Evolutionary conservation across 331 rosid genomes (phyloP), one percentile per base, ranked within the genome.

Genomic region (Dryas integrifolia): DNA sequence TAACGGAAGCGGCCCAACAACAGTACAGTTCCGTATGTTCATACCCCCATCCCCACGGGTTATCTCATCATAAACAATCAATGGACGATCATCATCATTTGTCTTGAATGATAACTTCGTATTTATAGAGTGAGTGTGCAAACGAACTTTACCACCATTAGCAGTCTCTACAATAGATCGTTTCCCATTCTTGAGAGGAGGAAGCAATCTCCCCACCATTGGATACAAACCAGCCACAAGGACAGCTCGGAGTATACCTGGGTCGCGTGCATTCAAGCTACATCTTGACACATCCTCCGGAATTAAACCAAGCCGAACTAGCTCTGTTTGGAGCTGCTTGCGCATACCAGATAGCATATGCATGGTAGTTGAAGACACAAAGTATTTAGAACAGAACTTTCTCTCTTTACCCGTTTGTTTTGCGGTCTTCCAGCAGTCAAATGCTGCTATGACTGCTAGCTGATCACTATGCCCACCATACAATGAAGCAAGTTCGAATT

Each of bases 181-280:
- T 57, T 55, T 84, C 11, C 74, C 79, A 21, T 18, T 47, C 69
- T 72, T 78, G 10, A 47, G 51, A 26, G 86, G 75, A 41, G 75
- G 40, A 77, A 62, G 40, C 81, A 89, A 79, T 84, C 82, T 88
- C 72, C 99, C 99, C 49, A 88, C 86, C 96, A 79, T 89, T 5
- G 99, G 99, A 88, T 95, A 95, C 79, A 89, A 81, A 79, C 98
- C 96, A 1, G 99, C 91, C 58, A 87, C 87, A 62, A 95, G 83
- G 61, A 95, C 87, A 0, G 97, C 88, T 49, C 90, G 93, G 69
- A 95, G 85, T 69, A 95, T 77, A 10, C 97, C 99, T 24, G 92
- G 86, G 65, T 86, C 85, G 18, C 66, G 48, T 4, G 97, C 85
- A 85, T 92, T 95, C 72, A 78, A 35, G 72, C 87, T 95, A 78